Conservation (phyloP, 306 rosid genomes). For the Cucurbita moschata region DNA sequence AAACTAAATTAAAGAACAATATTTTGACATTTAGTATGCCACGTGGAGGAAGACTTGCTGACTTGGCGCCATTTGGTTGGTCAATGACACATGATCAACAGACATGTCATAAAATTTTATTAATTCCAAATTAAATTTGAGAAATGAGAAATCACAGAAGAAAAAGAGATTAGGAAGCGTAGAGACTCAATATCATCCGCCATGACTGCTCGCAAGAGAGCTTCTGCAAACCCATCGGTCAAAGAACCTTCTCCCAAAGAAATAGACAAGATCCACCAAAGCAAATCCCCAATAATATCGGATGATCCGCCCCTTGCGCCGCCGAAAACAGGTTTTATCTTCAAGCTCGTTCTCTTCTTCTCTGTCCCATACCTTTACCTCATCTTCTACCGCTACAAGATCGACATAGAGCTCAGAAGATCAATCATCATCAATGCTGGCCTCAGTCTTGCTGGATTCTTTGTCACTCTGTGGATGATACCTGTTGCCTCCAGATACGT, state of each 20-base stretch:
- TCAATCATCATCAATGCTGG: conserved; percentile 69
- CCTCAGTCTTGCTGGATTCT: conserved; percentile 47
- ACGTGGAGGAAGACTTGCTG: background rate
- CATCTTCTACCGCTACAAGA: conserved; percentile 39
- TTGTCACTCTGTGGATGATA: conserved; percentile 49
- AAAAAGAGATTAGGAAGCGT: background rate
- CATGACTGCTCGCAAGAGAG: conserved; percentile 79
- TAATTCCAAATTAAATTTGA: background rate
- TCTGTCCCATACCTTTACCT: conserved; percentile 50
- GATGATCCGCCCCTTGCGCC: conserved; percentile 51
- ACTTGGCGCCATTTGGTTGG: background rate
- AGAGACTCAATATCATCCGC: conserved; percentile 6
- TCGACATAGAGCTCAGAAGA: conserved; percentile 40
- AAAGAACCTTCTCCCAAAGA: conserved; percentile 15
- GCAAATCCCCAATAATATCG: conserved; percentile 13
- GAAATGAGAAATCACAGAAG: background rate
- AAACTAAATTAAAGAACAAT: too few species aligned
- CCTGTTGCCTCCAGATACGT: conserved; percentile 81
- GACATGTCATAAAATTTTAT: background rate
- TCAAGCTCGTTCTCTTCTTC: conserved; percentile 44
- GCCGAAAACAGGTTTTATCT: conserved; percentile 47
- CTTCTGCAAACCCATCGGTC: conserved; percentile 19
- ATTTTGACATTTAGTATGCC: background rate
- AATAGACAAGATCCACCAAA: background rate
- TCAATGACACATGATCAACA: background rate